Evolutionary conservation across 2,329 filamentous ascomycete genomes (phyloP).

Genomic region (Clonostachys solani): DNA sequence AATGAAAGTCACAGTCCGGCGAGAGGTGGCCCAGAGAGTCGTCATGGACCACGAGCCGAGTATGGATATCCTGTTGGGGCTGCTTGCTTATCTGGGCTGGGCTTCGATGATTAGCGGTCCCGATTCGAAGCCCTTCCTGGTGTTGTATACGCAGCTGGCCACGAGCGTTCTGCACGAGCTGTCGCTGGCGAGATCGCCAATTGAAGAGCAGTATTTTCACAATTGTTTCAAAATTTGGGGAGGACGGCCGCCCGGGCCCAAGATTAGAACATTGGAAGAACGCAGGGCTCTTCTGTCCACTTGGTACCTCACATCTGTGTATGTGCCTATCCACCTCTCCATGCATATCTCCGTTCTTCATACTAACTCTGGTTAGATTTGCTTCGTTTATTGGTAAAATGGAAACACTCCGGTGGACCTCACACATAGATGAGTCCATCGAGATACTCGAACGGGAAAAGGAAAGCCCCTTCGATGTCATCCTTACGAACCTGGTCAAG

Average conservation of each 20-base stretch:
- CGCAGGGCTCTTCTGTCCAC: constrained; percentile 41
- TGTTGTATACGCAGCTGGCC: constrained; percentile 36
- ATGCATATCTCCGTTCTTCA: background rate
- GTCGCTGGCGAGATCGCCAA: constrained; percentile 31
- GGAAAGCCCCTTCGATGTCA: constrained; percentile 42
- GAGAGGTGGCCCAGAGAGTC: constrained; percentile 38
- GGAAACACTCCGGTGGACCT: constrained; percentile 51
- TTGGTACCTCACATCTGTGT: constrained; percentile 34
- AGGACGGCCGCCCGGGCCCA: constrained; percentile 15
- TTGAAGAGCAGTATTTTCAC: constrained; percentile 26
- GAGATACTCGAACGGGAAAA: constrained; percentile 34
- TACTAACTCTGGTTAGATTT: constrained; percentile 13
- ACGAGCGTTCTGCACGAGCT: constrained; percentile 39
- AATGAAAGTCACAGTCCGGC: constrained; percentile 33
- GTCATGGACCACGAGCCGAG: constrained; percentile 42
- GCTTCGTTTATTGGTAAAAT: constrained; percentile 36
- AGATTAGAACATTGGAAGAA: constrained; percentile 41
- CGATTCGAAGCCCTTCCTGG: constrained; percentile 35
- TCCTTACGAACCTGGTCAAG: constrained; percentile 31
- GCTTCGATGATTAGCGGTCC: constrained; percentile 26
- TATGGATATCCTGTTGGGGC: constrained; percentile 46
- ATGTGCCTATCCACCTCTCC: constrained; percentile 3
- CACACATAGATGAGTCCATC: constrained; percentile 55
- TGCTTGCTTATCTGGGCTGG: constrained; percentile 42
- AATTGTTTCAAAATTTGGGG: constrained; percentile 28